Evolutionary conservation across 164 flowering plant genomes (phyloP), one percentile per base, ranked within the genome.

Genomic region (Macadamia tetraphylla): DNA sequence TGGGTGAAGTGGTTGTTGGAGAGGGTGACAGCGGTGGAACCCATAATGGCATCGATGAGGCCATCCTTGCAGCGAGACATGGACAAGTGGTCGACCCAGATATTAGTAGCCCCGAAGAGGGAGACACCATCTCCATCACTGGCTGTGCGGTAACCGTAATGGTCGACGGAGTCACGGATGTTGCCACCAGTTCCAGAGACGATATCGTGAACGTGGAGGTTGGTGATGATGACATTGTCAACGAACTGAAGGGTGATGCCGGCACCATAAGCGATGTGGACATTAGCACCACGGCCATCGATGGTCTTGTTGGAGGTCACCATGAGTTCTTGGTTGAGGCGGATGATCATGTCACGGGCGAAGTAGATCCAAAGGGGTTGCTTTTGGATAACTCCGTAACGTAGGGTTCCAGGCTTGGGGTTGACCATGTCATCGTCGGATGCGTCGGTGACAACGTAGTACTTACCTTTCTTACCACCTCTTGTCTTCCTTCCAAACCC

Each of bases 361-460:
- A 90, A 90, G 35, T 70, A 73, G 79, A 90, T 90, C 97, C 97
- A 89, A 12, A 92, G 76, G 0, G 97, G 94, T 67, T 67, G 64
- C 0, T 70, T 30, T 32, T 81, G 89, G 79, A 77, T 89, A 31
- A 84, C 95, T 0, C 87, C 97, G 23, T 86, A 83, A 6, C 97
- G 83, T 29, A 91, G 82, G n/a, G 97, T 91, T 2, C 97, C 97
- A 0, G 82, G 85, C 69, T 76, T 82, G 0, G 95, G 97, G 69
- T 83, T 76, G 49, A 72, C 73, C 72, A 84, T 6, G 68, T 86
- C 86, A 9, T 72, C 58, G 61, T 89, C 94, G 0, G 87, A 79
- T 10, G 79, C 23, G 40, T 85, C 87, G 0, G 86, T 87, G 2
- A 87, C 92, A 0, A 83, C 76, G 60, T 86, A 87, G 76, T 35